A percentile compares a stretch with the other conserved stretches of the same genome.
phyloP scores from a whole-genome alignment of 352 stramenopile genomes.

The Phytophthora boehmeriae region DNA sequence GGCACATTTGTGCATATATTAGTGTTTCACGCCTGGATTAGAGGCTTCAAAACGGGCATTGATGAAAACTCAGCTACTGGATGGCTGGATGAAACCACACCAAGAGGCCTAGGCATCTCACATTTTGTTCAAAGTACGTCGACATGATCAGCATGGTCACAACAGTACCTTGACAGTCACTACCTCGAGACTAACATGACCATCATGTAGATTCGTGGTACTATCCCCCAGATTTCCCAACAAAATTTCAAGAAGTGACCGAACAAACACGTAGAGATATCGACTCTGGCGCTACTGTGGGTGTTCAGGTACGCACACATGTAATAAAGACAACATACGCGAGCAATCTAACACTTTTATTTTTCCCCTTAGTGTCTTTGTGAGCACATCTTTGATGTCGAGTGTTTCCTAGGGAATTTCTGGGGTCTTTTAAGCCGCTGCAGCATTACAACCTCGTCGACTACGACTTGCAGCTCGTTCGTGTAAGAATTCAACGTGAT shows the following conservation, averaged over 20 bases:
- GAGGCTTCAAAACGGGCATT: background rate
- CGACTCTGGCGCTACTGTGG: slow-evolving; percentile 1
- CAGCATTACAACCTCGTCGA: slow-evolving; percentile 53
- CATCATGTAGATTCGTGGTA: slow-evolving; percentile 43
- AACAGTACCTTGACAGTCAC: background rate
- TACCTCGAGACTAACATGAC: slow-evolving; percentile 2
- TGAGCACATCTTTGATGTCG: slow-evolving; percentile 63
- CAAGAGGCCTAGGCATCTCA: slow-evolving; percentile 20
- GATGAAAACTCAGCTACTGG: background rate
- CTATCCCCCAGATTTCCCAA: slow-evolving; percentile 42
- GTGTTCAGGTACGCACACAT: slow-evolving; percentile 24
- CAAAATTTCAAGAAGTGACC: slow-evolving; percentile 30
- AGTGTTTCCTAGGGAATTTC: slow-evolving; percentile 58
- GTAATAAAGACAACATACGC: background rate
- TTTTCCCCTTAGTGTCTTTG: slow-evolving; percentile 31
- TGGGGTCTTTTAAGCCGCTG: slow-evolving; percentile 49
- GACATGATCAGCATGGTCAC: too few relatives aligned
- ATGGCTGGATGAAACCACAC: background rate
- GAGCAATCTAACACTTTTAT: background rate
- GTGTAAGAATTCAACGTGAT: slow-evolving; percentile 24
- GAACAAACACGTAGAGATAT: background rate
- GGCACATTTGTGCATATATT: slow-evolving; percentile 46
- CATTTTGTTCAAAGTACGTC: slow-evolving; percentile 39
- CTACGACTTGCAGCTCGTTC: slow-evolving; percentile 65
- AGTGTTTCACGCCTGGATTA: slow-evolving; percentile 29